Base-by-base conservation (phyloP, 2,329 filamentous ascomycete genomes). In the Colletotrichum simmondsii region DNA sequence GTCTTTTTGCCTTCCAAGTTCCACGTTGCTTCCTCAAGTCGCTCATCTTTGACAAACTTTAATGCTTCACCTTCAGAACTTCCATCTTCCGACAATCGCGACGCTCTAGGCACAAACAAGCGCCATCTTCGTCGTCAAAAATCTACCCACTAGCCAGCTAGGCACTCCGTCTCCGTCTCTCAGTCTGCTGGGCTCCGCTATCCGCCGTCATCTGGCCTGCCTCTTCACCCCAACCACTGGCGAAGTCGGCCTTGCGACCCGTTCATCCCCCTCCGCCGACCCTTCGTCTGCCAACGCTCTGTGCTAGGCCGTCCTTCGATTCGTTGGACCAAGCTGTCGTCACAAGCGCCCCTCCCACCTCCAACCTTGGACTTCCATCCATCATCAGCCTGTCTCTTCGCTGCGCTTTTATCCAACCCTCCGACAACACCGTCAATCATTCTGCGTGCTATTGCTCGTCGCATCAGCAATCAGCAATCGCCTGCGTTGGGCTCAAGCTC, bases 401-500 rank as follows among this genome's bases (percentile, higher is more conserved):
- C 46, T 42, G 59, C 59, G 59, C 32, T 49, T 57, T 53, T 42
- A 59, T 42, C 26, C 54, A n/a, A 19, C 35, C 24, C 32, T 53
- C 46, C 42, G 52, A 49, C 53, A 30, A 59, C 54, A 58, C 59
- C 35, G 11, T 26, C 42, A 56, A 42, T 22, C 30, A 63, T 49
- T 58, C 37, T 54, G 22, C 10, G 30, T 63, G 16, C 26, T 32
- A 56, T 32, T 49, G 37, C n/a, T 22, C 58, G 35, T 63, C 58
- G 65, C 58, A 56, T 46, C 59, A 53, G 26, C 26, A 37, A 19
- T 59, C 42, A 42, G 26, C 26, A 37, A 22, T 59, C 54, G 42
- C 59, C 59, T 60, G 59, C 42, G 42, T 69, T 69, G 42, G 65
- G 70, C 70, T 49, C 64, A 71, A 71, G 65, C 66, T 59, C 70